Evolutionary conservation across 495 filamentous ascomycete species (phyloP).

Genomic region (Trichodelitschia bisporula): DNA sequence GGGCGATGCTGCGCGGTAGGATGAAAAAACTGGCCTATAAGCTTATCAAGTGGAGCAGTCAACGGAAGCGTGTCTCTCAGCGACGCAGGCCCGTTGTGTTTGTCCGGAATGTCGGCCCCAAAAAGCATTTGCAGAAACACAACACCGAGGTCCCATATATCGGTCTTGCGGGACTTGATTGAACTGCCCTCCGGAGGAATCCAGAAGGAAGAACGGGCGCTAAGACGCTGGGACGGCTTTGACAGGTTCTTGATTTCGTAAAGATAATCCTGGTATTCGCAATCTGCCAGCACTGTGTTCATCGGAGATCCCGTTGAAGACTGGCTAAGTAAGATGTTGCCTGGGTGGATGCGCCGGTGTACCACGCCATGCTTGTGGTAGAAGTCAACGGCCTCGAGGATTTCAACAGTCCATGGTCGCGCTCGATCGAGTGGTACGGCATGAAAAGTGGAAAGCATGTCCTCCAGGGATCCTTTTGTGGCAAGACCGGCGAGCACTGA

Average conservation of each 20-base stretch:
- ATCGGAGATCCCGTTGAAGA: slow-evolving; percentile 29
- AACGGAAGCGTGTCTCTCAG: slow-evolving; percentile 38
- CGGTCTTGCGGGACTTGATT: slow-evolving; percentile 50
- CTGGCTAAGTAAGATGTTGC: slow-evolving; percentile 47
- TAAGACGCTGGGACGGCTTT: slow-evolving; percentile 17
- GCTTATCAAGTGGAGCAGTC: slow-evolving; percentile 49
- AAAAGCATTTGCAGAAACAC: slow-evolving; percentile 88
- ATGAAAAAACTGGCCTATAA: slow-evolving; percentile 63
- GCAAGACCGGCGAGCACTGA: slow-evolving; percentile 53
- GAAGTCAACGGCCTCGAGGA: slow-evolving; percentile 76
- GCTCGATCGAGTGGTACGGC: slow-evolving; percentile 45
- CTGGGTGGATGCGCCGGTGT: slow-evolving; percentile 53
- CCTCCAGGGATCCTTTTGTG: slow-evolving; percentile 58
- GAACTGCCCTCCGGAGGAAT: slow-evolving; percentile 50
- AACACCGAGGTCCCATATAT: slow-evolving; percentile 85
- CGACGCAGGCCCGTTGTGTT: slow-evolving; percentile 52
- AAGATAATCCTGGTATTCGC: slow-evolving; percentile 38
- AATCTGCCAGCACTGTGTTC: slow-evolving; percentile 39
- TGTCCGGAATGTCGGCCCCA: slow-evolving; percentile 46
- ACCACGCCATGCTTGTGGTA: slow-evolving; percentile 60
- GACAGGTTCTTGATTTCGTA: slow-evolving; percentile 27
- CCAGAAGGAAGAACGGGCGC: slow-evolving; percentile 49
- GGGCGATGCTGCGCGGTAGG: slow-evolving; percentile 60
- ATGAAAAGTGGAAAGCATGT: slow-evolving; percentile 54
- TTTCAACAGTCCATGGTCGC: slow-evolving; percentile 63